Evolutionary conservation across 495 filamentous ascomycete genomes (phyloP).

Genomic region (Annulohypoxylon maeteangense): DNA sequence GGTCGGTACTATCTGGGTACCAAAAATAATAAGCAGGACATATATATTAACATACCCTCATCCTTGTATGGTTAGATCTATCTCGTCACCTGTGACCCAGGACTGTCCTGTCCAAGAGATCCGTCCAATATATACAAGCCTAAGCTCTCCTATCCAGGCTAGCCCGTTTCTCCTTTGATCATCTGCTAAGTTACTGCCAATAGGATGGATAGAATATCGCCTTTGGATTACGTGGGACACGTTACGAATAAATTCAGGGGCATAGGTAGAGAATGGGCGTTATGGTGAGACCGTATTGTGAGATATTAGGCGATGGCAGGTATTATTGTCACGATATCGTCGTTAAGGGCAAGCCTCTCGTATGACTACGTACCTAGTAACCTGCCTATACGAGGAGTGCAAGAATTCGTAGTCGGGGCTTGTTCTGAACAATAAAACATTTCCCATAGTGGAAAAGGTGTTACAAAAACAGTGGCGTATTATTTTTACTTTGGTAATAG

Average conservation of each 20-base stretch:
- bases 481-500: neutral
- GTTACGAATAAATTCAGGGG: conserved; percentile 1
- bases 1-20: too few species aligned
- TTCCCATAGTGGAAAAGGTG: neutral
- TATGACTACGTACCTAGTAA: neutral
- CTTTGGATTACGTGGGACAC: conserved; percentile 1
- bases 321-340: neutral
- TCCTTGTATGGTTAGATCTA: neutral
- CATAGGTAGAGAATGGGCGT: neutral
- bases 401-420: neutral
- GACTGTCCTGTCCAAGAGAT: neutral
- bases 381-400: neutral
- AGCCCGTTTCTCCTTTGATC: conserved; percentile 1
- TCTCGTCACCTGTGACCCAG: conserved; percentile 1
- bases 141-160: neutral
- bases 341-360: neutral
- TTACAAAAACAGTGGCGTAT: neutral
- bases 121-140: neutral
- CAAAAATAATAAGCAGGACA: too few species aligned
- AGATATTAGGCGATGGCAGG: neutral
- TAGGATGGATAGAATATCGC: neutral
- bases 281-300: neutral
- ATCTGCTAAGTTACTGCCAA: neutral
- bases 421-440: neutral
- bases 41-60: too few species aligned